These are phyloP conservation scores for Vigna nakashimae DNA, from an alignment of 306 rosid genomes.

Conservation along the genomic window DNA sequence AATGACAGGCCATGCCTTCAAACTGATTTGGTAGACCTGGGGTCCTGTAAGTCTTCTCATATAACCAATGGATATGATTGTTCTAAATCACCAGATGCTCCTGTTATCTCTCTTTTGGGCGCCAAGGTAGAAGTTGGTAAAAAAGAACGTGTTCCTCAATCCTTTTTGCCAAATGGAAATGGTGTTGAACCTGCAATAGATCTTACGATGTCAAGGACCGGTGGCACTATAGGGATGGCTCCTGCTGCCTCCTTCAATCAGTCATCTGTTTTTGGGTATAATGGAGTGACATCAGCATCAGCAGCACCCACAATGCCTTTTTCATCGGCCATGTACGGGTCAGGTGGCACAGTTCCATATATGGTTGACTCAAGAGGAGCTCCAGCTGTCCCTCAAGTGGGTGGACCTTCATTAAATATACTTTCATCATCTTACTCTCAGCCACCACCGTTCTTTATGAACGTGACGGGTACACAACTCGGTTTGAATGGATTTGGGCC, in stretches of 20 bases:
- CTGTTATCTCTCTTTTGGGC: conserved; percentile 89
- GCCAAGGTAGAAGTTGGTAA: conserved; percentile 77
- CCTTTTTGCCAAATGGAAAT: conserved; percentile 69
- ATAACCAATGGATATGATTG: conserved; percentile 41
- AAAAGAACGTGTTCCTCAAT: conserved; percentile 61
- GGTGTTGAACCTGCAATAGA: conserved; percentile 64
- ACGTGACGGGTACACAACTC: conserved; percentile 61
- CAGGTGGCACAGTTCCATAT: conserved; percentile 73
- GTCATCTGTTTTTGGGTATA: conserved; percentile 70
- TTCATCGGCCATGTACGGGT: conserved; percentile 68
- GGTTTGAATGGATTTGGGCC: conserved; percentile 41
- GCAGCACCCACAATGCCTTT: conserved; percentile 63
- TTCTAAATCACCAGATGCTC: conserved; percentile 62
- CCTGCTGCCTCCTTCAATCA: conserved; percentile 65
- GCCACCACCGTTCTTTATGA: conserved; percentile 73
- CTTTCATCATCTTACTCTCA: conserved; percentile 71
- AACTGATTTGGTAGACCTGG: conserved; percentile 72
- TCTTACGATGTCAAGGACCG: conserved; percentile 64
- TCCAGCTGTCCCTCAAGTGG: conserved; percentile 67
- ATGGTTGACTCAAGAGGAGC: conserved; percentile 89
- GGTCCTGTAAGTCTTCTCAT: conserved; percentile 53
- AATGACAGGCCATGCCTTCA: conserved; percentile 79
- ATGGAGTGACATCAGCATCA: conserved; percentile 57
- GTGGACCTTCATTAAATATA: conserved; percentile 66
- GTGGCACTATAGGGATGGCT: conserved; percentile 62